Evolutionary conservation across 345 rosid genomes (phyloP).

Genomic region (Populus deltoides): DNA sequence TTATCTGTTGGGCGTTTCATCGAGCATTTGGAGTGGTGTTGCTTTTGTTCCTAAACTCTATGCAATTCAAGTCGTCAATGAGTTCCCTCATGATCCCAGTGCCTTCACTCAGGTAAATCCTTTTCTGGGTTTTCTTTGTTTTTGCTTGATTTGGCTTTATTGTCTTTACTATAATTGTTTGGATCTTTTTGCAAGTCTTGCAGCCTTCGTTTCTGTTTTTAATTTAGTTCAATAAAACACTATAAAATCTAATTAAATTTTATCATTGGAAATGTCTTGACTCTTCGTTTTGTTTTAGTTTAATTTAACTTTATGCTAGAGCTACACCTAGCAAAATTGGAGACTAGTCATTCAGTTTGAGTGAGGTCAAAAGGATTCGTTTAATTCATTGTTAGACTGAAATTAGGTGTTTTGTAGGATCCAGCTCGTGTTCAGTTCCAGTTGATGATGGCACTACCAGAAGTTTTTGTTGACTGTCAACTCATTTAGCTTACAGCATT

Average conservation of each 20-base stretch:
- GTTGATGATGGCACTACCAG: background rate
- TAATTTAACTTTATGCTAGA: background rate
- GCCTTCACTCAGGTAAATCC: conserved; percentile 31
- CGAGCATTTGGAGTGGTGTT: conserved; percentile 1
- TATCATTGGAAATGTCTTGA: background rate
- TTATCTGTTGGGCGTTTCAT: conserved; percentile 16
- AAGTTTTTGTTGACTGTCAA: background rate
- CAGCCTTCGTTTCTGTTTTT: background rate
- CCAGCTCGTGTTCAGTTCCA: background rate
- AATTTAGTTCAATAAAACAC: background rate
- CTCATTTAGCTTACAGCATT: background rate
- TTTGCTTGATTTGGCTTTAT: background rate
- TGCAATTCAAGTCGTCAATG: conserved; percentile 22
- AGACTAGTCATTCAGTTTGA: background rate
- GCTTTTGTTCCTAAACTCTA: background rate
- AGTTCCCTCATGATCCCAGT: conserved; percentile 27
- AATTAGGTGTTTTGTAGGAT: background rate
- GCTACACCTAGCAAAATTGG: background rate
- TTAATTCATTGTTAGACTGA: background rate
- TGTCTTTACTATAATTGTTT: too few relatives aligned
- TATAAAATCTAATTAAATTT: too few relatives aligned
- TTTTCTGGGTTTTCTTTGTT: background rate
- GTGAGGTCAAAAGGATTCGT: background rate
- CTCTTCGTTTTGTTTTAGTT: background rate
- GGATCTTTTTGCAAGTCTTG: too few relatives aligned